Percentiles rank a stretch among this genome's conserved stretches.
Conservation (phyloP, 83 land plant species). For the Isoetes engelmannii region DNA sequence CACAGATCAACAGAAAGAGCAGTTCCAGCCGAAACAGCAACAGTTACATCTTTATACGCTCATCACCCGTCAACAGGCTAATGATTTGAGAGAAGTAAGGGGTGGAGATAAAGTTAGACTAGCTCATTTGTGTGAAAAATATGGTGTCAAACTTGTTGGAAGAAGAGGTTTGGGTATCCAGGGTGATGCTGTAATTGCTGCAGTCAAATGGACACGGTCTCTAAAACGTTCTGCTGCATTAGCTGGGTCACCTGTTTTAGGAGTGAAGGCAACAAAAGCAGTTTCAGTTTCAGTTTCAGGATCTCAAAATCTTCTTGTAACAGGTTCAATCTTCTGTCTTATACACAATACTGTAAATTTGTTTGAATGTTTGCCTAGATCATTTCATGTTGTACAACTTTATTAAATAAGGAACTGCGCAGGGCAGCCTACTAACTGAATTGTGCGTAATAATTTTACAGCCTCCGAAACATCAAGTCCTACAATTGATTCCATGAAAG, state of each 20-base stretch:
- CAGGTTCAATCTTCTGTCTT: too few species aligned
- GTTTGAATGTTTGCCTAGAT: too few species aligned
- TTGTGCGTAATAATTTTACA: too few species aligned
- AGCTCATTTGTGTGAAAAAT: constrained; percentile 57
- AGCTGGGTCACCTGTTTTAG: constrained; percentile 1
- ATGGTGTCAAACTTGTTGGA: constrained; percentile 85
- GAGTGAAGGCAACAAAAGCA: constrained; percentile 1
- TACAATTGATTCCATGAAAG: too few species aligned
- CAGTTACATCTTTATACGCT: constrained; percentile 78
- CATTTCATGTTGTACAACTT: too few species aligned
- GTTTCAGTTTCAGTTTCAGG: too few species aligned
- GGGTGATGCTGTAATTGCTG: constrained; percentile 77
- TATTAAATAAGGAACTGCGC: too few species aligned
- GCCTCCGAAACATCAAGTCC: too few species aligned
- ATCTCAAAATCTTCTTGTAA: too few species aligned
- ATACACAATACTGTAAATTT: too few species aligned
- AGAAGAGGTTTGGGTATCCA: constrained; percentile 84
- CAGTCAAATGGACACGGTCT: constrained; percentile 67
- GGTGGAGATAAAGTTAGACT: constrained; percentile 86
- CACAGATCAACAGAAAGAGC: constrained; percentile 52
- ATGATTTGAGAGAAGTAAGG: constrained; percentile 79
- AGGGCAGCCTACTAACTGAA: too few species aligned
- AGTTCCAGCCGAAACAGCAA: constrained; percentile 72
- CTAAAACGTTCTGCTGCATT: constrained; percentile 34
- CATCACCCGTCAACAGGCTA: constrained; percentile 76